These are phyloP conservation scores for Arachnomyces sp. DNA, from an alignment of 2,329 filamentous ascomycete genomes.

Conservation along the genomic window DNA sequence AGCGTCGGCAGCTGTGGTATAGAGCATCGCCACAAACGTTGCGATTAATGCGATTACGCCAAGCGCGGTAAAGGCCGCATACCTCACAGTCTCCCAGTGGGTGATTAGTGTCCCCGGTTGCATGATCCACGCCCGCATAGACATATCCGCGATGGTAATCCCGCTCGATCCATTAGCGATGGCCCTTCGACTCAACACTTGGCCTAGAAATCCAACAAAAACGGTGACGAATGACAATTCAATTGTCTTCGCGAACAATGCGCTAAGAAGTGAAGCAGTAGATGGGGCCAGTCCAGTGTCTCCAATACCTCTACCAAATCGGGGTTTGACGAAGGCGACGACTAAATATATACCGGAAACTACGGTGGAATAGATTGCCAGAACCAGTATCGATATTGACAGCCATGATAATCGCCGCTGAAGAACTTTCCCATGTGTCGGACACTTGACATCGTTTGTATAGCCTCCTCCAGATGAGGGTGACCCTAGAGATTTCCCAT, in stretches of 20 bases:
- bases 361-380: slow-evolving; percentile 30
- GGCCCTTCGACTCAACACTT: slow-evolving; percentile 62
- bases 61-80: slow-evolving; percentile 55
- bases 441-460: slow-evolving; percentile 17
- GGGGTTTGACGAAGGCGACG: slow-evolving; percentile 53
- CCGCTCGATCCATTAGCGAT: slow-evolving; percentile 53
- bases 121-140: slow-evolving; percentile 67
- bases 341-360: slow-evolving; percentile 51
- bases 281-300: slow-evolving; percentile 48
- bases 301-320: slow-evolving; percentile 52
- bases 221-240: slow-evolving; percentile 71
- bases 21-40: slow-evolving; percentile 59
- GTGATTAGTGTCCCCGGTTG: slow-evolving; percentile 66
- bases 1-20: slow-evolving; percentile 67
- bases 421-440: slow-evolving; percentile 21
- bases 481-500: too few relatives aligned
- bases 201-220: slow-evolving; percentile 65
- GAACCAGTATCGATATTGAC: slow-evolving; percentile 26
- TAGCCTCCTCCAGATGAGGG: too few relatives aligned
- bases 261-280: slow-evolving; percentile 59
- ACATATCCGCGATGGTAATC: slow-evolving; percentile 66
- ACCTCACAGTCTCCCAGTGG: slow-evolving; percentile 56
- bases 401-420: slow-evolving; percentile 28
- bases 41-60: slow-evolving; percentile 57
- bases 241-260: slow-evolving; percentile 65